A percentile compares a stretch with the other conserved stretches of the same genome.
phyloP scores from a whole-genome alignment of 2,329 filamentous ascomycete species.

The Lecanicillium sp. region DNA sequence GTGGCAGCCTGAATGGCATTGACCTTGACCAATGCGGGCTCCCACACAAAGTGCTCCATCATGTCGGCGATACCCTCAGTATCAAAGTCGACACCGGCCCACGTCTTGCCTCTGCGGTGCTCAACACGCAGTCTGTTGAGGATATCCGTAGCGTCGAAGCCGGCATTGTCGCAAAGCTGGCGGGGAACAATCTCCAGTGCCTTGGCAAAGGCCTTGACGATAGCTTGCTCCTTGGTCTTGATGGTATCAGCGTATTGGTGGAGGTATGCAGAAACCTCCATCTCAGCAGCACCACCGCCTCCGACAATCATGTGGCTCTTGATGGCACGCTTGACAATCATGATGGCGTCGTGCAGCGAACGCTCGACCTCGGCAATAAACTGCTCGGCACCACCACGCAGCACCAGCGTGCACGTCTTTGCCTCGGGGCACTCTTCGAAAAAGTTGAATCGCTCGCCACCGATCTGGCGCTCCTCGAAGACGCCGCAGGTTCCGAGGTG shows the following conservation, averaged over 20 bases:
- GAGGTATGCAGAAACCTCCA: slow-evolving; percentile 92
- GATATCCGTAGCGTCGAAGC: slow-evolving; percentile 96
- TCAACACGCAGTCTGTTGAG: slow-evolving; percentile 93
- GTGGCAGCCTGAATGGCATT: slow-evolving; percentile 95
- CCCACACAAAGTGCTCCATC: slow-evolving; percentile 94
- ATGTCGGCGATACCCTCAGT: slow-evolving; percentile 91
- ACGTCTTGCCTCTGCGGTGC: slow-evolving; percentile 85
- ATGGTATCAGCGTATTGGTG: slow-evolving; percentile 91
- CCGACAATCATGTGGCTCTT: slow-evolving; percentile 92
- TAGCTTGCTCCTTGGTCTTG: slow-evolving; percentile 88
- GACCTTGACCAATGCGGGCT: slow-evolving; percentile 90
- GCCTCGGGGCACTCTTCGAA: slow-evolving; percentile 93
- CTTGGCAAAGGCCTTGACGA: slow-evolving; percentile 97
- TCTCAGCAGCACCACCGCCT: slow-evolving; percentile 88
- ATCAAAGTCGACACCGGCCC: slow-evolving; percentile 93
- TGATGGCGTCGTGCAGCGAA: slow-evolving; percentile 96
- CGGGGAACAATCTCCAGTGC: slow-evolving; percentile 93
- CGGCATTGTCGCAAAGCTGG: slow-evolving; percentile 96
- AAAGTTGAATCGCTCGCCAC: slow-evolving; percentile 96
- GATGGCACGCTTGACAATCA: slow-evolving; percentile 98
- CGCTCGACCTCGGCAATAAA: slow-evolving; percentile 99
- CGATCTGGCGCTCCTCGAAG: slow-evolving; percentile 96
- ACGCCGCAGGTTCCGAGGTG: slow-evolving; percentile 84
- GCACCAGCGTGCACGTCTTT: slow-evolving; percentile 92
- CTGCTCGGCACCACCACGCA: slow-evolving; percentile 94